Base-by-base conservation (phyloP, 2,329 filamentous ascomycete species). In the Elsinoe arachidis region DNA sequence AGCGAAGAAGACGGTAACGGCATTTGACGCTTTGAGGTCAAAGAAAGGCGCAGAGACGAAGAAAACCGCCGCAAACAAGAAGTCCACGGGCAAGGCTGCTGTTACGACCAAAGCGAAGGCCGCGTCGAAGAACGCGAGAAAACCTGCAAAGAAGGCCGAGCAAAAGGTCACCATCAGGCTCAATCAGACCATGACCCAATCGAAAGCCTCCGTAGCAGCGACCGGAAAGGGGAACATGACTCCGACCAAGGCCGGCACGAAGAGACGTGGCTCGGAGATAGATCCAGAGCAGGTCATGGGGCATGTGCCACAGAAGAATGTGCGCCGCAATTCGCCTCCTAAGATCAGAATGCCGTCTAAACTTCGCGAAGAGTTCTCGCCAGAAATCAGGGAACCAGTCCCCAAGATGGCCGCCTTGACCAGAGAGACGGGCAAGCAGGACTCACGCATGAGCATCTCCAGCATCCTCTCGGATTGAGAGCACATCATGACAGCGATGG, bases 161-260 rank as follows among this genome's bases (percentile, higher is more conserved):
- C 41, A 43, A 49, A 59, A 51, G 26, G 19, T 61, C 19, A 65
- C 59, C 33, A 55, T 41, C 26, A 60, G 49, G 35, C 44, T 46
- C 44, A 60, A 46, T 34, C 54, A 56, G 19, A 56, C 34, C 19
- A 55, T 53, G 56, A 34, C 56, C n/a, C 51, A 51, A 26, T 46
- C 47, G n/a, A 54, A 59, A 35, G 47, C 55, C 10, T 37, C 55
- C 53, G 15, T 44, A 10, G 41, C 41, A 5, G 21, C 57, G 7
- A 33, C 54, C 1, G 43, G 58, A 0, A 61, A 62, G 33, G 56
- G 60, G 19, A 65, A 58, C 55, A 69, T 68, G 58, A 34, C 60
- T 35, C 56, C 60, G n/a, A 56, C 59, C 10, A 57, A 59, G 15
- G 56, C 53, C 4, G 54, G 38, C 15, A 11, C n/a, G 14, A 56